These are phyloP conservation scores for Aegilops speltoides DNA, from an alignment of 176 grass and related monocot genomes.

Conservation along the genomic window DNA sequence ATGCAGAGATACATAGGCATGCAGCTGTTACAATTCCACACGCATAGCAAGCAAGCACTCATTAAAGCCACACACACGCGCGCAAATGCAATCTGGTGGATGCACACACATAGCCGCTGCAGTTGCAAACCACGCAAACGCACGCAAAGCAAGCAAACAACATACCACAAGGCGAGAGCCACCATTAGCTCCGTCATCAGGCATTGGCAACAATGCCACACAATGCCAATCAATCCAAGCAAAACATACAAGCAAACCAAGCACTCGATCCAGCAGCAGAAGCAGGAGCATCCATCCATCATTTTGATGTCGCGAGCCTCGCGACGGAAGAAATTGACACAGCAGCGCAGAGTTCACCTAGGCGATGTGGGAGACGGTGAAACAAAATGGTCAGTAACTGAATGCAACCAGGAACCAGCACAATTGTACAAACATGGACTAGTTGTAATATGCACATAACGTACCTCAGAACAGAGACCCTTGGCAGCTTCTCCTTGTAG, in stretches of 20 bases:
- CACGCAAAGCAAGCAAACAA: too few species aligned
- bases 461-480: neutral
- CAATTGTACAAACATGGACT: too few species aligned
- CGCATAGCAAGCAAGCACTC: neutral
- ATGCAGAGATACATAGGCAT: neutral
- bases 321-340: too few species aligned
- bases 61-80: too few species aligned
- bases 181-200: neutral
- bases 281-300: too few species aligned
- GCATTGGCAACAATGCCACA: neutral
- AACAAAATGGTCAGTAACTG: neutral
- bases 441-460: neutral
- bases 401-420: neutral
- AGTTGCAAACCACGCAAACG: too few species aligned
- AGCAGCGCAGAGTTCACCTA: neutral
- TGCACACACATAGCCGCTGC: too few species aligned
- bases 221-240: neutral
- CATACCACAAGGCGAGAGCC: neutral
- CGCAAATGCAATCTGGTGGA: too few species aligned
- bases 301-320: too few species aligned
- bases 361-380: neutral
- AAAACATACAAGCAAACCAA: neutral
- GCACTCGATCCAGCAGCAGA: too few species aligned
- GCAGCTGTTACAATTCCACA: neutral
- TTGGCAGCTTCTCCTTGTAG: constrained; percentile 1